phyloP scores from a whole-genome alignment of 164 flowering plant genomes.

The Umbilicus rupestris region DNA sequence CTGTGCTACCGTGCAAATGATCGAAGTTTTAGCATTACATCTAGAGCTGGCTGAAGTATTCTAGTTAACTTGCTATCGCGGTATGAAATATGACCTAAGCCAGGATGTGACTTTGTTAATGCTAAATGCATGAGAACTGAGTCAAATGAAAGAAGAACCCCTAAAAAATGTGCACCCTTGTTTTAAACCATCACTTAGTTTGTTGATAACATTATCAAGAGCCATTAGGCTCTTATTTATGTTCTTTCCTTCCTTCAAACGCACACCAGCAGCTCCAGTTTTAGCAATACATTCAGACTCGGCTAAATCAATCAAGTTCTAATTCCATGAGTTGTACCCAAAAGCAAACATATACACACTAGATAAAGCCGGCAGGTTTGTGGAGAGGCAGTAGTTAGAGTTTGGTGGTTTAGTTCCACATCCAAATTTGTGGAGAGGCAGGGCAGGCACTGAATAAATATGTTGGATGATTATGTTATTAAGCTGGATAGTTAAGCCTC shows the following conservation, averaged over 20 bases:
- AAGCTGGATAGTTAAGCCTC: too few species aligned
- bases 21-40: constrained; percentile 97
- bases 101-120: neutral
- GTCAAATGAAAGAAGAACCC: neutral
- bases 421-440: too few species aligned
- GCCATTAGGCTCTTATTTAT: constrained; percentile 93
- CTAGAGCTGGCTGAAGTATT: constrained; percentile 95
- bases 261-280: constrained; percentile 94
- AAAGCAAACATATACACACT: neutral
- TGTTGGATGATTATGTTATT: too few species aligned
- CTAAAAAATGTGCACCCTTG: constrained; percentile 45
- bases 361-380: too few species aligned
- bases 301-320: constrained; percentile 97
- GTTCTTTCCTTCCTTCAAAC: constrained; percentile 92
- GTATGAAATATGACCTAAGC: constrained; percentile 92
- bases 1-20: constrained; percentile 91
- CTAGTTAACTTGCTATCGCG: constrained; percentile 97
- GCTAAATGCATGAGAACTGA: neutral
- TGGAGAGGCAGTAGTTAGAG: too few species aligned
- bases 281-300: constrained; percentile 95
- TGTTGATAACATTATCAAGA: constrained; percentile 94
- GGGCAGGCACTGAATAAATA: too few species aligned
- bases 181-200: constrained; percentile 81
- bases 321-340: neutral
- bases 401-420: too few species aligned